Conservation (phyloP, 2,329 filamentous ascomycete species). For the Cladosporium sphaerospermum region DNA sequence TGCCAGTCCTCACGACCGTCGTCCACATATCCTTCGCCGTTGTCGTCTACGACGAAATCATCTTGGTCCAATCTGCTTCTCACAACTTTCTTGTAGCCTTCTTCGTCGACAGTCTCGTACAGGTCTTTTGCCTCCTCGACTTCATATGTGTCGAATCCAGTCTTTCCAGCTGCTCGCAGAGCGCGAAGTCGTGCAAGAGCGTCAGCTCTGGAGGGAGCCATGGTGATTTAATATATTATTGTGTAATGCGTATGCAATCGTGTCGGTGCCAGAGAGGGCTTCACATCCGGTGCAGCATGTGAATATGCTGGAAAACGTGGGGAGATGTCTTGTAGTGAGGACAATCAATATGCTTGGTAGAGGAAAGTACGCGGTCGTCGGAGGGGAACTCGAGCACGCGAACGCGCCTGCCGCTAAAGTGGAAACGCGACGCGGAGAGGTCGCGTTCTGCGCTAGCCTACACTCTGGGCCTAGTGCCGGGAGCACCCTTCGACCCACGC, state of each 20-base stretch:
- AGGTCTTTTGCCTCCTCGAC: constrained; percentile 76
- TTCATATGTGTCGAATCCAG: constrained; percentile 79
- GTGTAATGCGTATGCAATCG: background rate
- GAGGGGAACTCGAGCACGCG: constrained; percentile 3
- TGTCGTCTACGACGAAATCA: constrained; percentile 98
- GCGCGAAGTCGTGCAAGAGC: constrained; percentile 69
- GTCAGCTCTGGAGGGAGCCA: constrained; percentile 29
- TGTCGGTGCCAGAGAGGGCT: background rate
- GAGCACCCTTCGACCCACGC: background rate
- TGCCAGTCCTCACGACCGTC: constrained; percentile 95
- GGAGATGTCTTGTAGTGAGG: no score
- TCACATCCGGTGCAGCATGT: no score
- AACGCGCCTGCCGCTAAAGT: background rate
- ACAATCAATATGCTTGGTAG: background rate
- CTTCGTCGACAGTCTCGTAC: constrained; percentile 95
- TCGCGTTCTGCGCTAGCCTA: no score
- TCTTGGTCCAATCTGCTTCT: constrained; percentile 83
- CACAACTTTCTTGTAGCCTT: constrained; percentile 94
- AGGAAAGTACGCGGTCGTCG: background rate
- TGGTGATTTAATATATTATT: constrained; percentile 12
- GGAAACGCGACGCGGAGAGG: no score
- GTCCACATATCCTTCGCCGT: constrained; percentile 93
- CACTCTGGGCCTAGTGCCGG: no score
- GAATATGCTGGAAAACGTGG: no score
- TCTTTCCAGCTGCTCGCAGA: constrained; percentile 83